phyloP scores from a whole-genome alignment of 2,329 filamentous ascomycete genomes.

The Rachicladosporium sp. region DNA sequence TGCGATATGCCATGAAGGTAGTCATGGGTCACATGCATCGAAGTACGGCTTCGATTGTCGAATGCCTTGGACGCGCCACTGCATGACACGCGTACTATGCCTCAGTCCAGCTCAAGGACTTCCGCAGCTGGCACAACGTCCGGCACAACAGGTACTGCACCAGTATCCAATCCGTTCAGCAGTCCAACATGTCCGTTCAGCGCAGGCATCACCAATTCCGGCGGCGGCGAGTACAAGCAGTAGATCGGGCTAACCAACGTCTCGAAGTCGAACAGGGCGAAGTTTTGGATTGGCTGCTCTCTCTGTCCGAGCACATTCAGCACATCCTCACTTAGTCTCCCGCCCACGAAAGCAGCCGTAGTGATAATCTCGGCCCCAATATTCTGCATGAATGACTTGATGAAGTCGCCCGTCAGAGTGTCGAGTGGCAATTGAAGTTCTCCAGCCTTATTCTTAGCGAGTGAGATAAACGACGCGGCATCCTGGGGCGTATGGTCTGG shows the following conservation, averaged over 20 bases:
- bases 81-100: too few relatives aligned
- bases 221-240: constrained; percentile 40
- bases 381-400: constrained; percentile 78
- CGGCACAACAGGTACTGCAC: too few relatives aligned
- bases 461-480: constrained; percentile 61
- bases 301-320: constrained; percentile 88
- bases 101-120: too few relatives aligned
- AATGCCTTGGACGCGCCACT: too few relatives aligned
- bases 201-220: constrained; percentile 13
- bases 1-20: too few relatives aligned
- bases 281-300: constrained; percentile 92
- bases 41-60: too few relatives aligned
- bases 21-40: too few relatives aligned
- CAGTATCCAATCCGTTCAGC: neutral
- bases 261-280: constrained; percentile 82
- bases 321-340: constrained; percentile 85
- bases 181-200: neutral
- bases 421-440: constrained; percentile 40
- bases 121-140: too few relatives aligned
- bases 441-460: constrained; percentile 67
- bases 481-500: constrained; percentile 49
- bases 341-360: constrained; percentile 78
- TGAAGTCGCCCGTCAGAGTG: constrained; percentile 44
- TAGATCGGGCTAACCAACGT: constrained; percentile 68
- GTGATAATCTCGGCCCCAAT: constrained; percentile 74